These are phyloP conservation scores for Leccinum boreale DNA, from an alignment of 768 basidiomycete genomes.

Conservation along the genomic window DNA sequence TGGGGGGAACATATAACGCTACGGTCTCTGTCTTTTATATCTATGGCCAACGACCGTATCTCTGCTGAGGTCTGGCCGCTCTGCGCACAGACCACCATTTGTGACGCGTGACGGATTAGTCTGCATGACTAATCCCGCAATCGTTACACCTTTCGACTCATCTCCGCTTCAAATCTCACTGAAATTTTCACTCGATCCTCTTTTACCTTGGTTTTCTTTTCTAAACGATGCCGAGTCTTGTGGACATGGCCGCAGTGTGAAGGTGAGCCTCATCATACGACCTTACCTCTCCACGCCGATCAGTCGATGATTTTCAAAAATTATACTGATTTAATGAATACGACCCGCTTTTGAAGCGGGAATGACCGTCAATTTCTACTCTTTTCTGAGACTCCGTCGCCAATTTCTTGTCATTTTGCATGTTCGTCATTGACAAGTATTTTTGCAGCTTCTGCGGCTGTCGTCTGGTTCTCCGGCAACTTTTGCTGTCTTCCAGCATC, in stretches of 20 bases:
- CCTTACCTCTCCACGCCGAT: background rate
- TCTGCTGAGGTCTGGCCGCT: too few relatives aligned
- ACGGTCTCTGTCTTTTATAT: too few relatives aligned
- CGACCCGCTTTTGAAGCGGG: constrained; percentile 5
- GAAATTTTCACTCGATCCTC: background rate
- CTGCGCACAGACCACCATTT: too few relatives aligned
- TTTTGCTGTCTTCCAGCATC: background rate
- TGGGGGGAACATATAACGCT: too few relatives aligned
- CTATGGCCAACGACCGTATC: too few relatives aligned
- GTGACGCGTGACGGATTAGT: too few relatives aligned
- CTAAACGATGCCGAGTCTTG: background rate
- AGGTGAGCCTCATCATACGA: background rate
- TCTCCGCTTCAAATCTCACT: background rate
- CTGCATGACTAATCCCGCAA: too few relatives aligned
- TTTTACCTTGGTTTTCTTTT: background rate
- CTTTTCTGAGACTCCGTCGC: background rate
- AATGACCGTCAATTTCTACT: background rate
- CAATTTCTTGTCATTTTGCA: background rate
- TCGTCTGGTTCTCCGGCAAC: background rate
- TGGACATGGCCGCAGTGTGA: background rate
- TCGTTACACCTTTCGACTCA: too few relatives aligned
- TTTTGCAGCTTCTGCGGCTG: background rate
- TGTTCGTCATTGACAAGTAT: background rate
- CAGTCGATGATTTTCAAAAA: constrained; percentile 5
- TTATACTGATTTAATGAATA: constrained; percentile 16